These are phyloP conservation scores for Elaeis oleifera DNA, from an alignment of 202 grass and related monocot genomes.

Conservation along the genomic window DNA sequence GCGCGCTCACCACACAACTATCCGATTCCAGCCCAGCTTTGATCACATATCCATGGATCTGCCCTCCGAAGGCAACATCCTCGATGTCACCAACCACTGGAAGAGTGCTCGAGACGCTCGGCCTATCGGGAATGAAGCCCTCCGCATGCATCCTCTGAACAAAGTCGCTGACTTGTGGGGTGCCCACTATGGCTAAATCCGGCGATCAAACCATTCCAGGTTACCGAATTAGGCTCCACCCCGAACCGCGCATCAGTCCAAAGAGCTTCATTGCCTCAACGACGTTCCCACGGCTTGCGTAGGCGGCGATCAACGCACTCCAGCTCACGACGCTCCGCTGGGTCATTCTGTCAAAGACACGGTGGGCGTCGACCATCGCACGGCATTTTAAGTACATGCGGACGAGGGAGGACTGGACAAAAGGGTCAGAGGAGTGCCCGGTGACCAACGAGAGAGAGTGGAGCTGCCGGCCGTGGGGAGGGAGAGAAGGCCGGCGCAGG, in stretches of 20 bases:
- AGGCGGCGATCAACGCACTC: constrained; percentile 39
- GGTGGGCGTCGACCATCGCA: constrained; percentile 16
- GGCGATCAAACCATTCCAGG: constrained; percentile 57
- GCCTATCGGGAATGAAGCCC: constrained; percentile 36
- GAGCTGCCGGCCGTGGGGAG: too few species aligned
- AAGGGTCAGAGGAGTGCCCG: neutral
- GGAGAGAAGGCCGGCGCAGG: too few species aligned
- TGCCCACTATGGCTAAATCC: constrained; percentile 53
- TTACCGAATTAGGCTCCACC: constrained; percentile 46
- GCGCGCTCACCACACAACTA: constrained; percentile 33
- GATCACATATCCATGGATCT: constrained; percentile 40
- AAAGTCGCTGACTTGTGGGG: constrained; percentile 20
- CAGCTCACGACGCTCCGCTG: constrained; percentile 32
- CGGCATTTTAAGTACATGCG: constrained; percentile 43
- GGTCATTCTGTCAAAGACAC: constrained; percentile 41
- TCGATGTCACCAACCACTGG: constrained; percentile 35
- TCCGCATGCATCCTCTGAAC: constrained; percentile 40
- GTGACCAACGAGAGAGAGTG: too few species aligned
- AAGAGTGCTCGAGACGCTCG: constrained; percentile 38
- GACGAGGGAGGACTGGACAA: constrained; percentile 49
- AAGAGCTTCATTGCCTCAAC: constrained; percentile 26
- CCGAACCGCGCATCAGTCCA: constrained; percentile 26
- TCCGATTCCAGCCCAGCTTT: constrained; percentile 35
- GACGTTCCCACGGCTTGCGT: constrained; percentile 28
- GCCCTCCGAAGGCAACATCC: constrained; percentile 24